These are phyloP conservation scores for Kodamaea neixiangensis DNA, from an alignment of 805 yeast species.

Conservation along the genomic window DNA sequence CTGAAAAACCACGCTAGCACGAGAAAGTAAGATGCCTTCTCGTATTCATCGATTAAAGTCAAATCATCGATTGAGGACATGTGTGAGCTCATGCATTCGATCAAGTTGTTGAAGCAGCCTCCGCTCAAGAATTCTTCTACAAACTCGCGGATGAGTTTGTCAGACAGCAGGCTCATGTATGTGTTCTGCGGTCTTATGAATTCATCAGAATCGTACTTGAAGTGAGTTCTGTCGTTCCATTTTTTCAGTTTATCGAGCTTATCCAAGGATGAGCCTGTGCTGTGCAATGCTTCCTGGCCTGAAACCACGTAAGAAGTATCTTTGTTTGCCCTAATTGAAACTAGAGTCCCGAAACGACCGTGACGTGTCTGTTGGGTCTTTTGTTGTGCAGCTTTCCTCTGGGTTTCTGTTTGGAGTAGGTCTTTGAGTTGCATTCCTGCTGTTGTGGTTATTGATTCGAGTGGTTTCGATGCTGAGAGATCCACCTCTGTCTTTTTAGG, in stretches of 20 bases:
- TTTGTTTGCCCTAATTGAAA: conserved; percentile 68
- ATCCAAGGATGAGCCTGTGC: conserved; percentile 54
- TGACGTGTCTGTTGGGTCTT: conserved; percentile 70
- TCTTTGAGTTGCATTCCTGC: conserved; percentile 47
- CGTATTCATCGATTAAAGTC: conserved; percentile 33
- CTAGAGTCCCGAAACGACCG: conserved; percentile 85
- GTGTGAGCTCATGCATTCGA: conserved; percentile 51
- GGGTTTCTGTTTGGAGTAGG: conserved; percentile 61
- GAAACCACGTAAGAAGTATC: conserved; percentile 63
- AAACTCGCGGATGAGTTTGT: conserved; percentile 44
- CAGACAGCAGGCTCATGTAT: conserved; percentile 26
- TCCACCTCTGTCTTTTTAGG: conserved; percentile 3
- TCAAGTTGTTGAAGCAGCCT: conserved; percentile 71
- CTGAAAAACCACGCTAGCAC: conserved; percentile 75
- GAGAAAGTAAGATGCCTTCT: conserved; percentile 51
- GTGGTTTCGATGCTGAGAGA: conserved; percentile 10
- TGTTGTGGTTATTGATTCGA: conserved; percentile 26
- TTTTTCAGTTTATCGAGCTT: conserved; percentile 67
- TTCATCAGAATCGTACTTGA: conserved; percentile 45
- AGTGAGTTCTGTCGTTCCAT: conserved; percentile 52
- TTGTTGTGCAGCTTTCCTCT: conserved; percentile 48
- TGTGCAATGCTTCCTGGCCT: conserved; percentile 65
- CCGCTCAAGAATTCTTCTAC: conserved; percentile 58
- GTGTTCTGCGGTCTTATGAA: conserved; percentile 20
- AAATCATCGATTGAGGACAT: conserved; percentile 37